These are phyloP conservation scores for Syncephalastrum monosporum DNA, from an alignment of 371 early-diverging fungal species.

Conservation along the genomic window DNA sequence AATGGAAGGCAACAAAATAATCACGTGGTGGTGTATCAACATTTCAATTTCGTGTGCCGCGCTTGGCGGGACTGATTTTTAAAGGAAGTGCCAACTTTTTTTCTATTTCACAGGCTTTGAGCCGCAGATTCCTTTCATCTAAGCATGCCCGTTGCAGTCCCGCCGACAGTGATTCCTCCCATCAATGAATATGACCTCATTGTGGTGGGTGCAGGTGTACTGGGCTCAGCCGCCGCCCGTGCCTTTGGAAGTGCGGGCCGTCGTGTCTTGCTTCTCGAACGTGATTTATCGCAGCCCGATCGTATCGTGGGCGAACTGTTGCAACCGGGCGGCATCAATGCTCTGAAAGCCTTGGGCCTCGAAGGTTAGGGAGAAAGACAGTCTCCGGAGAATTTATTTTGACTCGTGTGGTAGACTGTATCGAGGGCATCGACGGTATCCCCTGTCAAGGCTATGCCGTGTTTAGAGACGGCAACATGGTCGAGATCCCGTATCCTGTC, in stretches of 20 bases:
- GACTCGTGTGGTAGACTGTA: conserved; percentile 52
- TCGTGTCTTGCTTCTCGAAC: conserved; percentile 75
- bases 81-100: too few species aligned
- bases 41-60: too few species aligned
- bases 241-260: conserved; percentile 72
- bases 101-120: too few species aligned
- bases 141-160: too few species aligned
- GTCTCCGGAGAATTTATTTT: too few species aligned
- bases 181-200: conserved; percentile 69
- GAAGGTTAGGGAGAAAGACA: conserved; percentile 31
- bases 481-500: conserved; percentile 64
- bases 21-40: too few species aligned
- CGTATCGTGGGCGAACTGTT: conserved; percentile 95
- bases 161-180: conserved; percentile 13
- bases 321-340: conserved; percentile 91
- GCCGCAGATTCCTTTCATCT: too few species aligned
- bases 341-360: conserved; percentile 76
- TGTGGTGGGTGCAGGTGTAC: conserved; percentile 89
- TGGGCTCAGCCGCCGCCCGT: conserved; percentile 83
- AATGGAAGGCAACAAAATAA: too few species aligned
- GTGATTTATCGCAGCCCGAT: conserved; percentile 89
- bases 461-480: conserved; percentile 48
- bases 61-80: too few species aligned
- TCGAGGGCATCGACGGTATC: conserved; percentile 88
- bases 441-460: conserved; percentile 87